Base-by-base conservation (phyloP, 768 basidiomycete genomes). In the Kwoniella europaea region DNA sequence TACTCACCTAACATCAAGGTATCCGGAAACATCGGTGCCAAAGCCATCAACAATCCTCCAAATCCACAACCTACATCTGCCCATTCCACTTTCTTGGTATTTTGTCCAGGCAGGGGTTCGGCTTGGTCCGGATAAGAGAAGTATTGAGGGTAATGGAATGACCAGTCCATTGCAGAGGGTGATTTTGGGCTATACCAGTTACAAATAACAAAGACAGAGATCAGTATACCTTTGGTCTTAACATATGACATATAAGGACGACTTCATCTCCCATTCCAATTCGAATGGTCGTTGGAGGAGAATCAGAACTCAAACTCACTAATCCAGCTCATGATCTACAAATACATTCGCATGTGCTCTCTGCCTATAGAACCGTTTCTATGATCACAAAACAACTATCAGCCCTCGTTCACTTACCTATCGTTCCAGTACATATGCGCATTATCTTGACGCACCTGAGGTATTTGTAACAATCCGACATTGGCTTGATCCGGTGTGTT, bases 11-110 rank as follows among this genome's bases (percentile, higher is more conserved):
- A 89, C 88, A 99, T 96, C 63, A 97, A 87, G 0, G 89, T 92
- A 73, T 96, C 90, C 7, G 97, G 97, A 79, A 91, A 97, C 46
- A 93, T 85, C 6, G 94, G 94, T 0, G 94, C 93, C 16, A 99
- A 88, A 4, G 91, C 85, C 74, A 95, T 91, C 70, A 96, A 86
- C 52, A 99, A 88, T 16, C 97, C 97, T 15, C 97, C 97, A 78
- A 98, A 99, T 54, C 97, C 97, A 82, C 97, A 99, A 0, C 97
- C 97, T 44, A 99, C 89, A 83, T 99, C 97, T 3, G 93, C 97
- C 79, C 94, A 97, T 84, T 95, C 93, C 56, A 97, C 95, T 10
- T 85, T 84, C 79, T 91, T 91, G 12, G 10, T 15, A 43, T 60
- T 65, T 29, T 56, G 58, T 22, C 18, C 42, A n/a, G 18, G 6